Percentiles rank a stretch among this genome's conserved stretches.
These are phyloP conservation scores for Phytophthora hibernalis DNA, from an alignment of 352 stramenopile species.

Conservation along the genomic window DNA sequence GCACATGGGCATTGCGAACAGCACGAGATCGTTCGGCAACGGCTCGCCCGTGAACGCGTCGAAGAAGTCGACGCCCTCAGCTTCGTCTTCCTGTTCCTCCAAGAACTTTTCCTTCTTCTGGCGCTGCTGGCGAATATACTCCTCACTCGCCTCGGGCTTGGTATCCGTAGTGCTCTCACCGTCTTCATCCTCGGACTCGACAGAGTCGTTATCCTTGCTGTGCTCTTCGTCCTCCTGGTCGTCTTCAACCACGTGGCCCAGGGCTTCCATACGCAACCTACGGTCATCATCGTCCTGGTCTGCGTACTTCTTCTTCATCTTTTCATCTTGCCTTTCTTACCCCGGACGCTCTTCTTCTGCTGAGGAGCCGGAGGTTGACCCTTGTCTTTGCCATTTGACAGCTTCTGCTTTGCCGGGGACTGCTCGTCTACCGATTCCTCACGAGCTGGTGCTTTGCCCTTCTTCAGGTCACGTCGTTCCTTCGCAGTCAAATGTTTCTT, in stretches of 20 bases:
- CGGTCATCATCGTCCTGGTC: conserved; percentile 97
- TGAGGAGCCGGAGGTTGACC: neutral
- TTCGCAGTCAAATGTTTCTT: conserved; percentile 76
- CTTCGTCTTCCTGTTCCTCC: conserved; percentile 87
- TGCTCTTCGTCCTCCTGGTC: conserved; percentile 41
- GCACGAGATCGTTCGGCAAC: conserved; percentile 80
- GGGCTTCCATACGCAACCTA: conserved; percentile 91
- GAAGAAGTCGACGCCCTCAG: conserved; percentile 81
- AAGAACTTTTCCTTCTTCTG: conserved; percentile 87
- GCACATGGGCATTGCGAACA: conserved; percentile 93
- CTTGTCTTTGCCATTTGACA: conserved; percentile 50
- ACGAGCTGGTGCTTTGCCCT: conserved; percentile 43
- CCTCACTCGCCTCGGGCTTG: conserved; percentile 43
- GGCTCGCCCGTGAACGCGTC: conserved; percentile 87
- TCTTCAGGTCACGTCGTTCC: conserved; percentile 84
- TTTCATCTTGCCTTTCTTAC: conserved; percentile 97
- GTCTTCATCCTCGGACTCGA: conserved; percentile 29
- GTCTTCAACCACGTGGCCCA: conserved; percentile 70
- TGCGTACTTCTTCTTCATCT: conserved; percentile 96
- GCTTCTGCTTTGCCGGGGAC: conserved; percentile 25
- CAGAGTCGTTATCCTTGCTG: conserved; percentile 31
- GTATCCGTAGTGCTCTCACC: conserved; percentile 2
- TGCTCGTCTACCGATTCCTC: conserved; percentile 28
- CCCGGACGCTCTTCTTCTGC: conserved; percentile 68
- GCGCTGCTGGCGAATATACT: conserved; percentile 76